Conservation (phyloP, 2,329 filamentous ascomycete species). For the Lachnellula arida region DNA sequence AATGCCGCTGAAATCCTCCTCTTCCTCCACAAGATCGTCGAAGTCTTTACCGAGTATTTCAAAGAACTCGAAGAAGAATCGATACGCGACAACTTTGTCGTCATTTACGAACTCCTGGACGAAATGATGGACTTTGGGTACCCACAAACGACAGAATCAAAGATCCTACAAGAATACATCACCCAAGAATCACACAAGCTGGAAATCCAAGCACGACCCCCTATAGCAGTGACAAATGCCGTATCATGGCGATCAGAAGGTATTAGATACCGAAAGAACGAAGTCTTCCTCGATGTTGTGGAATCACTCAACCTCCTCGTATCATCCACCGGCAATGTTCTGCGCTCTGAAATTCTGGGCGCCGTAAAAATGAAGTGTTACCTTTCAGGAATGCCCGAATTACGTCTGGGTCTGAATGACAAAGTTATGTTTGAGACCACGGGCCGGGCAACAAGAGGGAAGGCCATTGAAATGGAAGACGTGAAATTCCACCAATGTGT, state of each 20-base stretch:
- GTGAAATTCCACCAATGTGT: slow-evolving; percentile 99
- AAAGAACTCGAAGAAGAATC: slow-evolving; percentile 98
- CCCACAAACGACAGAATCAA: slow-evolving; percentile 95
- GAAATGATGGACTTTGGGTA: slow-evolving; percentile 99
- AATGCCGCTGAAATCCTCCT: slow-evolving; percentile 98
- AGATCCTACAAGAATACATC: slow-evolving; percentile 99
- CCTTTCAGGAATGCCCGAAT: slow-evolving; percentile 93
- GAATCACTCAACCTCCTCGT: slow-evolving; percentile 96
- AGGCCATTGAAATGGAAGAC: slow-evolving; percentile 99
- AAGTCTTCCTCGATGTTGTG: slow-evolving; percentile 96
- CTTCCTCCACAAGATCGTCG: slow-evolving; percentile 96
- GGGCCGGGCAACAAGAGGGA: slow-evolving; percentile 85
- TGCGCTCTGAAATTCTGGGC: slow-evolving; percentile 92
- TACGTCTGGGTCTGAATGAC: slow-evolving; percentile 91
- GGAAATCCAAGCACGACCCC: slow-evolving; percentile 90
- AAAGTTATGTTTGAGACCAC: slow-evolving; percentile 99
- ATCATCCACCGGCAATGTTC: slow-evolving; percentile 87
- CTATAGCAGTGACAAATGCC: slow-evolving; percentile 96
- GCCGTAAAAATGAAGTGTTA: slow-evolving; percentile 99
- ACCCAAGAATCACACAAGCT: slow-evolving; percentile 99
- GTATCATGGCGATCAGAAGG: slow-evolving; percentile 98
- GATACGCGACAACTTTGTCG: slow-evolving; percentile 98
- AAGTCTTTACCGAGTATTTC: slow-evolving; percentile 99
- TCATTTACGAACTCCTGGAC: slow-evolving; percentile 97
- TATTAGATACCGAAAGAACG: slow-evolving; percentile 97